Evolutionary conservation across 1,139 yeast species (phyloP).

Genomic region (Hemisphaericaspora subhashii): DNA sequence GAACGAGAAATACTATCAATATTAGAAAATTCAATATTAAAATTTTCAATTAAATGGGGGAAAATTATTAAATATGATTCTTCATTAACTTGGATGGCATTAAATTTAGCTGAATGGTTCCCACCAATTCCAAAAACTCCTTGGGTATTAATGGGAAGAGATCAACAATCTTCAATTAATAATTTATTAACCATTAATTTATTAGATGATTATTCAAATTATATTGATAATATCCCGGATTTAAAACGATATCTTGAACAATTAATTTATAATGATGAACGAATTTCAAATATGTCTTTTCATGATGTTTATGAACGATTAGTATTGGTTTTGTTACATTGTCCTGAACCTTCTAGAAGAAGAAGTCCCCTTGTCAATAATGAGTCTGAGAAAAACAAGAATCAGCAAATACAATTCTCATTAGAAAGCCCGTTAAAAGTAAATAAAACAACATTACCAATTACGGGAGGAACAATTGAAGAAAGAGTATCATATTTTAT

Average conservation of each 20-base stretch:
- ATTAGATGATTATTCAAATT: conserved; percentile 50
- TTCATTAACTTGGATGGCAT: conserved; percentile 84
- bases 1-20: conserved; percentile 57
- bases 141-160: conserved; percentile 47
- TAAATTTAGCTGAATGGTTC: conserved; percentile 87
- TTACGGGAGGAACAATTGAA: conserved; percentile 66
- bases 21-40: conserved; percentile 60
- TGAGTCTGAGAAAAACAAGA: too few relatives aligned
- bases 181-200: conserved; percentile 36
- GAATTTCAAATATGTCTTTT: conserved; percentile 46
- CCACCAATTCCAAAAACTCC: conserved; percentile 57
- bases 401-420: conserved; percentile 5
- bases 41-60: conserved; percentile 79
- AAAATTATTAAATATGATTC: conserved; percentile 73
- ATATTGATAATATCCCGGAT: conserved; percentile 35
- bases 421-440: conserved; percentile 22
- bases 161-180: conserved; percentile 24
- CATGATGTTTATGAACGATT: conserved; percentile 75
- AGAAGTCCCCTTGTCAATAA: too few relatives aligned
- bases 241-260: conserved; percentile 26
- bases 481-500: conserved; percentile 75
- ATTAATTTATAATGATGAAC: conserved; percentile 27
- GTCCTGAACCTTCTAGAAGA: conserved; percentile 34
- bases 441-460: conserved; percentile 43
- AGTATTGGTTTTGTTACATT: conserved; percentile 70